Evolutionary conservation across 2,329 filamentous ascomycete species (phyloP), one percentile per base, ranked within the genome.

Genomic region (Trichocomaceae sp.): DNA sequence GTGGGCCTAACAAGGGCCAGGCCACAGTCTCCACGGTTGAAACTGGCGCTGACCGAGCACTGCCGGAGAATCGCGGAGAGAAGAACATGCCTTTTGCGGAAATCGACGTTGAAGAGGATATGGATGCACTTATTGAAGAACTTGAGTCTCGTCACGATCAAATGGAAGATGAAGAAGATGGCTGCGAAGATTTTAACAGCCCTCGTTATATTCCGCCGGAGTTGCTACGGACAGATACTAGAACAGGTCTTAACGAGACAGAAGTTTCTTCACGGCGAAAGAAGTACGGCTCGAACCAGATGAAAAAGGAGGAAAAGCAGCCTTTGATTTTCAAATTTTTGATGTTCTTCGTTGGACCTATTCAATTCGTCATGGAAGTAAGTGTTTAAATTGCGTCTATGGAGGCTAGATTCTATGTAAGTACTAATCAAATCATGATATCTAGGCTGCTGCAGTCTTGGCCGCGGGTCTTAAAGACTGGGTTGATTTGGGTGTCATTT

Each of bases 401-500:
- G 35, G 17, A 15, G n/a, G n/a, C n/a, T n/a, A 9, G n/a, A 9
- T 5, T 4, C 12, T 19, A 3, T 41, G 19, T 23, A 17, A 29
- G 26, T 37, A 42, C 31, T 62, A 56, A 61, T 50, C 47, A 57
- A 53, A 39, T 20, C 59, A 13, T 44, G 57, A n/a, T 35, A 46
- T 57, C 54, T 56, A 85, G 83, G 80, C 83, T 73, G 87, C 88
- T 59, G 87, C 87, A 63, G 78, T 91, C 66, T 81, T 95, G 57
- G 89, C 90, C 69, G 88, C 86, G 59, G 88, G 87, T 83, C 83
- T 95, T 42, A 74, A 87, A 73, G 87, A 93, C 66, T 95, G 90
- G 90, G 87, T 95, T 61, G 90, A 95, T 77, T 92, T 95, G 67
- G 90, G 88, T 79, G 89, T 95, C 67, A 95, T 95, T 63, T 90